These are phyloP conservation scores for Eurotiales sp. DNA, from an alignment of 2,329 filamentous ascomycete species.

Conservation along the genomic window DNA sequence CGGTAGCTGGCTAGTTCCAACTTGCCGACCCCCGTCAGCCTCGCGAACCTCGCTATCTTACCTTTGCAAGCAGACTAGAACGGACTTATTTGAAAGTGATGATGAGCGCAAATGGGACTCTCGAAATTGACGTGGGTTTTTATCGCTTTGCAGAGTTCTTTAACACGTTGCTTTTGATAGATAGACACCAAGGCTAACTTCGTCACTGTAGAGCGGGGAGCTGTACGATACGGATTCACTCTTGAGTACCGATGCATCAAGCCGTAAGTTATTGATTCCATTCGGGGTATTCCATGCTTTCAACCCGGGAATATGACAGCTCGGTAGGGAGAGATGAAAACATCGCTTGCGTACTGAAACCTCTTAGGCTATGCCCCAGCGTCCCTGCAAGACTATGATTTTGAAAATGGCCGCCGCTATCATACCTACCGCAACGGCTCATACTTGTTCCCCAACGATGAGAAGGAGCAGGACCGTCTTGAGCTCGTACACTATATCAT, in stretches of 20 bases:
- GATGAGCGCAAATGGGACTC: conserved; percentile 12
- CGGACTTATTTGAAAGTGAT: neutral
- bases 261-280: neutral
- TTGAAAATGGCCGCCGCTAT: conserved; percentile 19
- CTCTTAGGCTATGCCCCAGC: conserved; percentile 5
- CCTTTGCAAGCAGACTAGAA: neutral
- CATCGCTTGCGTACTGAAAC: too few relatives aligned
- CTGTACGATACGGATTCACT: conserved; percentile 10
- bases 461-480: conserved; percentile 23
- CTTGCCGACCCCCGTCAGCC: neutral
- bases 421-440: conserved; percentile 20
- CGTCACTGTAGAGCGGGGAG: conserved; percentile 9
- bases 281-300: too few relatives aligned
- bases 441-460: conserved; percentile 23
- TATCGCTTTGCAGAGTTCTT: too few relatives aligned
- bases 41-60: neutral
- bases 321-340: too few relatives aligned
- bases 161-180: too few relatives aligned
- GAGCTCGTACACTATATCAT: conserved; percentile 18
- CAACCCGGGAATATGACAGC: too few relatives aligned
- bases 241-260: conserved; percentile 5
- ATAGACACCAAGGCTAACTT: too few relatives aligned
- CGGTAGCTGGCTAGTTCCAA: neutral
- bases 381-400: conserved; percentile 13
- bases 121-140: conserved; percentile 13